Evolutionary conservation across 306 rosid species (phyloP).

Genomic region (Datisca glomerata): DNA sequence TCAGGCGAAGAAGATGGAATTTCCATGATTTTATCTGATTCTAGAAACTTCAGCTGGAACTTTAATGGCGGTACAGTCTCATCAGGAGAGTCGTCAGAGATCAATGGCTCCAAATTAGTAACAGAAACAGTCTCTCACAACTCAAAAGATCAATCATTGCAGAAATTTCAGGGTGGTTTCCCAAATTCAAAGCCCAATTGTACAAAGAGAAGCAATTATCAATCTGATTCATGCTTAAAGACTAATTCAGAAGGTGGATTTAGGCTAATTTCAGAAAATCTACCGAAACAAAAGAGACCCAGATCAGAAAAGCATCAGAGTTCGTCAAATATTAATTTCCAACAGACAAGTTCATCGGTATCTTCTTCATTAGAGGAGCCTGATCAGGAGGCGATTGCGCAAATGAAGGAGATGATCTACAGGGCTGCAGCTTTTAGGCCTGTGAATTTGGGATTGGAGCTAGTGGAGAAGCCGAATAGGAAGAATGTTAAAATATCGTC

Average conservation of each 20-base stretch:
- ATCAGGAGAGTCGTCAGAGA: slow-evolving; percentile 44
- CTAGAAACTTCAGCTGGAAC: slow-evolving; percentile 46
- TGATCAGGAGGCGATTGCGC: slow-evolving; percentile 86
- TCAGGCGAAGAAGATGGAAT: slow-evolving; percentile 33
- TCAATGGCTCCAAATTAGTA: slow-evolving; percentile 19
- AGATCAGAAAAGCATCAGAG: slow-evolving; percentile 38
- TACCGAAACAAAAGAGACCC: slow-evolving; percentile 43
- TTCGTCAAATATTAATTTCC: slow-evolving; percentile 72
- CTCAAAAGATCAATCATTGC: slow-evolving; percentile 22
- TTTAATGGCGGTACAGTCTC: slow-evolving; percentile 31
- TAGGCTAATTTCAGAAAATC: slow-evolving; percentile 31
- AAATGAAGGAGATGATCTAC: slow-evolving; percentile 94
- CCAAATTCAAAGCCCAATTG: slow-evolving; percentile 19
- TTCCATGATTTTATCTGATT: slow-evolving; percentile 43
- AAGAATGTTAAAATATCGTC: slow-evolving; percentile 73
- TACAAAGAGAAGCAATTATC: slow-evolving; percentile 32
- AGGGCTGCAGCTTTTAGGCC: slow-evolving; percentile 90
- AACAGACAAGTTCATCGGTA: slow-evolving; percentile 43
- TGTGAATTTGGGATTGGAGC: slow-evolving; percentile 64
- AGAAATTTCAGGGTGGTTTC: slow-evolving; percentile 1
- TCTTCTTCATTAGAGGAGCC: slow-evolving; percentile 41
- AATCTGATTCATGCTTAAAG: slow-evolving; percentile 13
- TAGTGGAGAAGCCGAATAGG: slow-evolving; percentile 59
- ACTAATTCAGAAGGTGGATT: slow-evolving; percentile 30
- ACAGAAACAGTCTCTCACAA: slow-evolving; percentile 22